Conservation (phyloP, 2,329 filamentous ascomycete species). For the Colletotrichum musicola region DNA sequence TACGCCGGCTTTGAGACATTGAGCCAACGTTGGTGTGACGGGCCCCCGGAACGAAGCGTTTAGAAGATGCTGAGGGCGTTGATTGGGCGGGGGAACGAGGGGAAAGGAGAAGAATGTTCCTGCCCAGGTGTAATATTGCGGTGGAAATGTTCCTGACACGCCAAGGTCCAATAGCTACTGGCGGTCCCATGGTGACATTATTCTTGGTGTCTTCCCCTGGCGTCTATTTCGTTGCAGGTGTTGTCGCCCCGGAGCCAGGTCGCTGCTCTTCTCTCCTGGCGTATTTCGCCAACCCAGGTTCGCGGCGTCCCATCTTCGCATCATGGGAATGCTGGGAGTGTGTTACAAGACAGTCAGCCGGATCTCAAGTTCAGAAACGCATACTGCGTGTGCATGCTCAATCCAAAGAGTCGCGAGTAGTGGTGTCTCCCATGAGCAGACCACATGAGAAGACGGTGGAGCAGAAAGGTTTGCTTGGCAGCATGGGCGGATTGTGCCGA, state of each 20-base stretch:
- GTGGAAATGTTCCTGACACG: constrained; percentile 2
- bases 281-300: too few species aligned
- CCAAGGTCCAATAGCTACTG: too few species aligned
- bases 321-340: too few species aligned
- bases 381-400: too few species aligned
- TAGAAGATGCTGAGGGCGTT: background rate
- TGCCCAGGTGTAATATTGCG: background rate
- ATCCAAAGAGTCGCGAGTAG: background rate
- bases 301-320: too few species aligned
- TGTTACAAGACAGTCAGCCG: too few species aligned
- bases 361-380: too few species aligned
- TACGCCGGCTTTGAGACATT: constrained; percentile 3
- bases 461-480: constrained; percentile 6
- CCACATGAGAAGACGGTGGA: constrained; percentile 4
- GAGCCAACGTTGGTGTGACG: background rate
- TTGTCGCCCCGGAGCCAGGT: too few species aligned
- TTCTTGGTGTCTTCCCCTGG: too few species aligned
- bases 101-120: background rate
- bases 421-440: background rate
- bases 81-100: constrained; percentile 4
- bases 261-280: too few species aligned
- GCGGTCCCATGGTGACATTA: too few species aligned
- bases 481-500: constrained; percentile 8
- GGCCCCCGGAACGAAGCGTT: background rate
- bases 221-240: too few species aligned